Evolutionary conservation across 192 early-diverging fungal genomes (phyloP).

Genomic region (Rhizophagus sp.): DNA sequence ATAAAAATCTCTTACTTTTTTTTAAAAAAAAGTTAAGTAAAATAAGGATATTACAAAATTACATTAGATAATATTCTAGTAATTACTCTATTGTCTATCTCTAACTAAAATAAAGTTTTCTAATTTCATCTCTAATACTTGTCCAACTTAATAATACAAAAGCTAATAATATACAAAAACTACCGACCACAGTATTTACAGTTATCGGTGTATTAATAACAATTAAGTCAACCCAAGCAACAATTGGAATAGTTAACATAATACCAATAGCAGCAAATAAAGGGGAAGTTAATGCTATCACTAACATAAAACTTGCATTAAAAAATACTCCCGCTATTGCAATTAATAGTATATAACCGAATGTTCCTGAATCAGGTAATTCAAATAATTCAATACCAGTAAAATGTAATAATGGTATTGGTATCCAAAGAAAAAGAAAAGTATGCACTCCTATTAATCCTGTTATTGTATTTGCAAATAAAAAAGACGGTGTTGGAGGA

Average conservation of each 20-base stretch:
- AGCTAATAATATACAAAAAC: constrained; percentile 18
- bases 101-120: background rate
- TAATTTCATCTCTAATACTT: background rate
- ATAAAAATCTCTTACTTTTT: background rate
- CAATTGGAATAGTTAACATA: constrained; percentile 78
- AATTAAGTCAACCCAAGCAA: constrained; percentile 43
- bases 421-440: constrained; percentile 66
- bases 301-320: constrained; percentile 78
- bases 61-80: too few species aligned
- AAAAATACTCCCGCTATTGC: constrained; percentile 71
- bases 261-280: constrained; percentile 79
- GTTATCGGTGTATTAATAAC: background rate
- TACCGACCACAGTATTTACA: constrained; percentile 3
- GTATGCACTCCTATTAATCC: constrained; percentile 72
- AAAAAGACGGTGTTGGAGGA: constrained; percentile 57
- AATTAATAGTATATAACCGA: constrained; percentile 61
- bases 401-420: constrained; percentile 68
- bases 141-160: constrained; percentile 23
- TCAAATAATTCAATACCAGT: constrained; percentile 66
- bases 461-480: constrained; percentile 75
- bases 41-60: background rate
- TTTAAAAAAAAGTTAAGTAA: too few species aligned
- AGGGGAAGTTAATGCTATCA: constrained; percentile 68
- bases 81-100: too few species aligned
- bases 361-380: constrained; percentile 56